Percentiles rank a stretch among this genome's conserved stretches.
Conservation (phyloP, 2,329 filamentous ascomycete genomes). For the Parascedosporium putredinis region DNA sequence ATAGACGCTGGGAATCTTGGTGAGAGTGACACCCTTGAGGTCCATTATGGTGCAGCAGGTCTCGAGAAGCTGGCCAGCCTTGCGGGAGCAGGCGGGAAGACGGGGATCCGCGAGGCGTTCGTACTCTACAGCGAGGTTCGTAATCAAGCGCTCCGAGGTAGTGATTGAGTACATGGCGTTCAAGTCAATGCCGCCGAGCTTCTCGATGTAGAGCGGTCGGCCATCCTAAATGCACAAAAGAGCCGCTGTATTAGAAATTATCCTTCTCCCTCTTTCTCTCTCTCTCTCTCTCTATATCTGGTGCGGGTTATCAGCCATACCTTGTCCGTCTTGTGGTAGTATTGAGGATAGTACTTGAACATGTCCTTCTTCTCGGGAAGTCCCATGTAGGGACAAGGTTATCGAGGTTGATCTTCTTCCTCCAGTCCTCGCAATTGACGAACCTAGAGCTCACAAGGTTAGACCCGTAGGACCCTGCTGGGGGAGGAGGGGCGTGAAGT, state of each 20-base stretch:
- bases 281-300: too few species aligned
- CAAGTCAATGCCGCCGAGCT: slow-evolving; percentile 87
- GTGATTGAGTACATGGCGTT: slow-evolving; percentile 88
- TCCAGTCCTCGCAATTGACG: slow-evolving; percentile 81
- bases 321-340: slow-evolving; percentile 96
- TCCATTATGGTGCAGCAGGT: slow-evolving; percentile 99
- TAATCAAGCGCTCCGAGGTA: slow-evolving; percentile 82
- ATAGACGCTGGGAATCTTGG: slow-evolving; percentile 75
- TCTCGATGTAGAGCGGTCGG: slow-evolving; percentile 93
- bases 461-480: neutral
- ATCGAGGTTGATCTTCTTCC: slow-evolving; percentile 76
- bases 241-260: neutral
- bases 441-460: slow-evolving; percentile 51
- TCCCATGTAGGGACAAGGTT: slow-evolving; percentile 71
- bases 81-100: slow-evolving; percentile 89
- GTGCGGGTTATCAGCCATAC: too few species aligned
- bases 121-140: slow-evolving; percentile 95
- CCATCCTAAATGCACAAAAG: slow-evolving; percentile 56
- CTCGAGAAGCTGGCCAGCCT: slow-evolving; percentile 80
- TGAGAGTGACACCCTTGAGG: slow-evolving; percentile 83
- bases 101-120: slow-evolving; percentile 91
- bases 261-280: too few species aligned
- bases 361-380: slow-evolving; percentile 79
- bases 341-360: slow-evolving; percentile 91
- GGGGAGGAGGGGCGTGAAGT: neutral